Base-by-base conservation (phyloP, 2,329 filamentous ascomycete species). In the Botryotinia globosa region DNA sequence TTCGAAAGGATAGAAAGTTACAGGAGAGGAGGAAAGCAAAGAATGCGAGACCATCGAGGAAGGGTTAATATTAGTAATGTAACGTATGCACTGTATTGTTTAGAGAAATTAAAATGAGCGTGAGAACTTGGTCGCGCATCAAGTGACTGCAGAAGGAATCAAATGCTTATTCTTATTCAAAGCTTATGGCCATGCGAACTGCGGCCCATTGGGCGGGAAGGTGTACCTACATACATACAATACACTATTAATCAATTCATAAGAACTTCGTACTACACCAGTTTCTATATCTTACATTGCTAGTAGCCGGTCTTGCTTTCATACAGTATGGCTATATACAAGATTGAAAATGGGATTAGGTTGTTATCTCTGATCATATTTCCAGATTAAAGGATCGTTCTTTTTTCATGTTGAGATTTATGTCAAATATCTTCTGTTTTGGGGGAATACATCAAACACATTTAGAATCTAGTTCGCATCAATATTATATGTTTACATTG, bases 41-140 rank as follows among this genome's bases (percentile, higher is more conserved):
- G 89, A 98, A 97, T 82, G 94, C 93, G 14, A 86, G 95, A 78
- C 94, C 94, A 12, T 80, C 87, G 58, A 92, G 87, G 83, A 94
- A 88, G 84, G 79, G 77, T 16, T 71, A 54, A 70, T 56, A 62
- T 71, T 71, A 69, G 68, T 51, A 61, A 69, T 67, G 56, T 67
- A 37, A 25, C 64, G 29, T 32, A 22, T 32, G 34, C 22, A 32
- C 61, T 59, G 34, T 51, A 69, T 66, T 29, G 4, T 69, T 34
- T 63, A 78, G 73, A 77, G 74, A 61, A n/a, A n/a, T n/a, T n/a
- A n/a, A n/a, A n/a, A n/a, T 54, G 25, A 25, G 7, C 12, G 39
- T 51, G 4, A 54, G 7, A 25, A 10, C 25, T 54, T 39, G 12
- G 12, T 39, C 20, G 32, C 16, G 34, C 45, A n/a, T 66, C 64